Conservation (phyloP, 352 stramenopile species). For the Globisporangium canariense region DNA sequence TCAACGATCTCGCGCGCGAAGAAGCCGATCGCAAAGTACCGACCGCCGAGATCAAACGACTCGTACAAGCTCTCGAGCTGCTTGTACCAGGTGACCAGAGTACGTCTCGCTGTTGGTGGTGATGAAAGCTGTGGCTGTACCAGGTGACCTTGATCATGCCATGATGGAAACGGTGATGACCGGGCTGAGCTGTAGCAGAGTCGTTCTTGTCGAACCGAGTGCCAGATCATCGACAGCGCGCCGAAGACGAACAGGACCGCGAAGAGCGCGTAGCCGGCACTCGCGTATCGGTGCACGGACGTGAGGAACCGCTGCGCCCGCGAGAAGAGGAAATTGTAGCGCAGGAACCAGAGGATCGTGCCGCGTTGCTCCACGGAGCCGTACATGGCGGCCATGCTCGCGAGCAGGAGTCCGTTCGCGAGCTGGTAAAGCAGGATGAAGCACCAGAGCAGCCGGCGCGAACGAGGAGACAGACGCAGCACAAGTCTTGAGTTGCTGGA, state of each 20-base stretch:
- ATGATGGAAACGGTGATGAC: not conserved
- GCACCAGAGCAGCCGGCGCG: conserved; percentile 5
- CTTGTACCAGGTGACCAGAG: not conserved
- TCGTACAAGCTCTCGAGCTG: not conserved
- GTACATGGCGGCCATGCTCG: conserved; percentile 11
- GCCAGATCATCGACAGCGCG: conserved; percentile 12
- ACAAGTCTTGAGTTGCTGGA: not conserved
- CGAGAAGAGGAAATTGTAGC: conserved; percentile 23
- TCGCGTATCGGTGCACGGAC: conserved; percentile 8
- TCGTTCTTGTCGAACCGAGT: conserved; percentile 3
- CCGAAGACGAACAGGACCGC: conserved; percentile 8
- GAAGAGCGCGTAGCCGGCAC: conserved; percentile 5
- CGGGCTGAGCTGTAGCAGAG: conserved; percentile 8
- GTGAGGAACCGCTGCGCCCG: conserved; percentile 8
- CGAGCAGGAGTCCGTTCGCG: conserved; percentile 6
- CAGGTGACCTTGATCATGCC: not conserved
- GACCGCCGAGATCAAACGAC: conserved; percentile 12
- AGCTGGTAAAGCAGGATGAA: conserved; percentile 13
- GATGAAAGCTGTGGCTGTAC: not conserved
- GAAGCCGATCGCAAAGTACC: conserved; percentile 16
- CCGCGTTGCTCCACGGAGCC: not conserved
- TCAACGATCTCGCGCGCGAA: conserved; percentile 21
- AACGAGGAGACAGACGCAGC: not conserved
- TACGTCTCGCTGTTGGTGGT: not conserved
- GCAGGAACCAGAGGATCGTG: conserved; percentile 19